phyloP scores from a whole-genome alignment of 305 asterid genomes.

The Solanum hybrid region DNA sequence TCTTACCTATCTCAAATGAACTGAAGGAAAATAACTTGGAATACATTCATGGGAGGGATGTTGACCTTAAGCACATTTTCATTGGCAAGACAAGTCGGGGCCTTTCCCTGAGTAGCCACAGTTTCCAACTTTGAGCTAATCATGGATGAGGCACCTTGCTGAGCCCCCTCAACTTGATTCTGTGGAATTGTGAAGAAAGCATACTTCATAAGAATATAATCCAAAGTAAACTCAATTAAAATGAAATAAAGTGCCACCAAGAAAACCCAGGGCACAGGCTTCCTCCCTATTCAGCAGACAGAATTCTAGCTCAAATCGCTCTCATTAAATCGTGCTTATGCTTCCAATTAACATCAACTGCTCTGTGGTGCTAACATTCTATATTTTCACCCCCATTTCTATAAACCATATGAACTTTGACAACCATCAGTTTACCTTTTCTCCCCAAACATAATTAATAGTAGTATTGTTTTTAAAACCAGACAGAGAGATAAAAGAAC shows the following conservation, averaged over 20 bases:
- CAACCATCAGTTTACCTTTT: not conserved
- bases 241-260: not conserved
- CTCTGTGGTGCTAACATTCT: not conserved
- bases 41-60: slow-evolving; percentile 4
- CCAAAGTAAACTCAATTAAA: not conserved
- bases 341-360: not conserved
- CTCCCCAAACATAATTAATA: not conserved
- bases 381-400: not conserved
- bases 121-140: slow-evolving; percentile 23
- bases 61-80: slow-evolving; percentile 51
- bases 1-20: not conserved
- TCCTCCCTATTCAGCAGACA: not conserved
- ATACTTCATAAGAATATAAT: not conserved
- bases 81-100: slow-evolving; percentile 17
- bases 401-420: not conserved
- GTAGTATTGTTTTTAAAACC: not conserved
- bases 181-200: slow-evolving; percentile 7
- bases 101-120: slow-evolving; percentile 18
- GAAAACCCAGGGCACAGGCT: not conserved
- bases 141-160: slow-evolving; percentile 19
- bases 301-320: not conserved
- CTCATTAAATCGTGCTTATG: not conserved
- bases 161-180: slow-evolving; percentile 36
- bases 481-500: not conserved
- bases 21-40: not conserved